These are phyloP conservation scores for Penicillium nordicum DNA, from an alignment of 2,329 filamentous ascomycete genomes.

Conservation along the genomic window DNA sequence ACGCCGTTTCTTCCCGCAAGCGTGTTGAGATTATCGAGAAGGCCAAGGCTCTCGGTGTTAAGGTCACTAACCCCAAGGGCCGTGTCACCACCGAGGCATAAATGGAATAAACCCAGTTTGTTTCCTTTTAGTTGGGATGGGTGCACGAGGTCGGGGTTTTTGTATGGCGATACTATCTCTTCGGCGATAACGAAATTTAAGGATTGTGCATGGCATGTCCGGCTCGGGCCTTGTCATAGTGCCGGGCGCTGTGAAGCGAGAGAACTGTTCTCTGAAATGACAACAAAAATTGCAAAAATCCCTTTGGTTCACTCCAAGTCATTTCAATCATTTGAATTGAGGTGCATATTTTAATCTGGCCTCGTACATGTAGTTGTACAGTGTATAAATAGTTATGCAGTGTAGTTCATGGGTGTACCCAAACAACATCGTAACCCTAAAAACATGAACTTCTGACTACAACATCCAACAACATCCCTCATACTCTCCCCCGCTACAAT, in stretches of 20 bases:
- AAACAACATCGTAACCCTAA: not conserved
- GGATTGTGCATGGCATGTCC: conserved; percentile 30
- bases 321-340: conserved; percentile 45
- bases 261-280: conserved; percentile 45
- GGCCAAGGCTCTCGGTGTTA: conserved; percentile 97
- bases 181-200: conserved; percentile 32
- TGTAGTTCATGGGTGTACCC: not conserved
- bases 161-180: conserved; percentile 28
- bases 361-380: not conserved
- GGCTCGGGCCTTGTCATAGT: conserved; percentile 25
- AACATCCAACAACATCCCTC: not conserved
- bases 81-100: conserved; percentile 93
- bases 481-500: not conserved
- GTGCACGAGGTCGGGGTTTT: conserved; percentile 27
- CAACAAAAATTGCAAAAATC: conserved; percentile 35
- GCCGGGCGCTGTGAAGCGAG: conserved; percentile 51
- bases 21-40: conserved; percentile 95
- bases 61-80: conserved; percentile 99
- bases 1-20: conserved; percentile 98
- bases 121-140: conserved; percentile 22
- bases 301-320: conserved; percentile 50
- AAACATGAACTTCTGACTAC: not conserved
- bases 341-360: not conserved
- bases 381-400: not conserved
- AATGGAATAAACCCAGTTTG: conserved; percentile 50